phyloP scores from a whole-genome alignment of 1,284 basidiomycete species.

The Rhodotorula sp. region DNA sequence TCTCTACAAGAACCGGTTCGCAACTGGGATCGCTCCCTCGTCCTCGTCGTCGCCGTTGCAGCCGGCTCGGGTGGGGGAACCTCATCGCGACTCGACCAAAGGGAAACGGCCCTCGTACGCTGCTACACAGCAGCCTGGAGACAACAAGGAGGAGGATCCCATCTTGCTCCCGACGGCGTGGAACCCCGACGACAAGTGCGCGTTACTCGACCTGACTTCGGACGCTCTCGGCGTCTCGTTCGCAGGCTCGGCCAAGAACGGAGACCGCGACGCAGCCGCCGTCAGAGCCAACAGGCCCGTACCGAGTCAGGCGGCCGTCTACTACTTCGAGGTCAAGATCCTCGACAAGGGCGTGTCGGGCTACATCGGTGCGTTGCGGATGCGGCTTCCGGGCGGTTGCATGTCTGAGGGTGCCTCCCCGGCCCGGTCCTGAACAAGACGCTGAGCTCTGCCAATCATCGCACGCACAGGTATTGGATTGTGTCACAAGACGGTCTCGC shows the following conservation, averaged over 20 bases:
- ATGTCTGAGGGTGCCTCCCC: no score
- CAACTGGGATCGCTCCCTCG: slow-evolving; percentile 16
- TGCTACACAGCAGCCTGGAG: neutral
- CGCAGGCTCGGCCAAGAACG: slow-evolving; percentile 49
- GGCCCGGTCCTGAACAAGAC: neutral
- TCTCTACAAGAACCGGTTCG: slow-evolving; percentile 19
- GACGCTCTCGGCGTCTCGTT: slow-evolving; percentile 71
- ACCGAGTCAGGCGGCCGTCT: slow-evolving; percentile 77
- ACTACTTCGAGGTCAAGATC: slow-evolving; percentile 85
- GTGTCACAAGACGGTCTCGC: slow-evolving; percentile 57
- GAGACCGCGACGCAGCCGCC: slow-evolving; percentile 76
- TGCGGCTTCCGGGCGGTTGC: no score
- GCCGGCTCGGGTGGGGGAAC: neutral
- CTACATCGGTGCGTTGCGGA: slow-evolving; percentile 74
- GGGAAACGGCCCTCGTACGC: no score
- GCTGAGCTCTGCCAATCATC: neutral
- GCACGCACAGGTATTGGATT: slow-evolving; percentile 49
- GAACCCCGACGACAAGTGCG: slow-evolving; percentile 65
- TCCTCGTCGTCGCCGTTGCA: neutral
- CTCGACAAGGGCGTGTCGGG: slow-evolving; percentile 73
- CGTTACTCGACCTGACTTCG: slow-evolving; percentile 60
- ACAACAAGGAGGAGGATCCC: neutral
- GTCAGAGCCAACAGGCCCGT: slow-evolving; percentile 71
- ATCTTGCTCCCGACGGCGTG: slow-evolving; percentile 69
- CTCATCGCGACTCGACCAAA: neutral